A percentile compares a stretch with the other conserved stretches of the same genome.
phyloP scores from a whole-genome alignment of 768 basidiomycete species.

The Daedaleopsis sinensis region DNA sequence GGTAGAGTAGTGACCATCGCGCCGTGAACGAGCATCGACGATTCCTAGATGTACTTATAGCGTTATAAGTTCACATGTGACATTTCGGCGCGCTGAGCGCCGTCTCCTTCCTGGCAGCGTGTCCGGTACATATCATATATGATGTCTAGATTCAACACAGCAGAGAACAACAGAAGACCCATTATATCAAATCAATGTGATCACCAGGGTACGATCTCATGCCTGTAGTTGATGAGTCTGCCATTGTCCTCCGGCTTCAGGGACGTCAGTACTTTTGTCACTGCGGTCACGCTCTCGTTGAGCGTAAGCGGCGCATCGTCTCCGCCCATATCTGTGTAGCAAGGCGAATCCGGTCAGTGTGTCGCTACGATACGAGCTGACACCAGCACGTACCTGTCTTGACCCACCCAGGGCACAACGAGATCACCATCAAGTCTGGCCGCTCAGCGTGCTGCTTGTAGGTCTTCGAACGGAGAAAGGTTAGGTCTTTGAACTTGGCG shows the following conservation, averaged over 20 bases:
- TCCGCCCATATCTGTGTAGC: conserved; percentile 12
- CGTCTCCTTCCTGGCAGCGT: neutral
- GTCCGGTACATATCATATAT: no score
- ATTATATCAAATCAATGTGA: neutral
- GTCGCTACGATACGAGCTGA: neutral
- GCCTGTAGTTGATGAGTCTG: neutral
- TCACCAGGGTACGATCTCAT: conserved; percentile 5
- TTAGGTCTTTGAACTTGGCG: neutral
- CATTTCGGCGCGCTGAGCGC: no score
- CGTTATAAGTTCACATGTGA: no score
- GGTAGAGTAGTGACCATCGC: no score
- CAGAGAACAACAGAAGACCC: no score
- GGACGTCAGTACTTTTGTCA: conserved; percentile 9
- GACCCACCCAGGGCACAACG: conserved; percentile 21
- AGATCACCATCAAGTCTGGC: conserved; percentile 16
- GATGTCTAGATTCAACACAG: no score
- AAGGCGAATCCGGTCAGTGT: no score
- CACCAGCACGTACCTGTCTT: conserved; percentile 13
- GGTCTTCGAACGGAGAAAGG: conserved; percentile 6
- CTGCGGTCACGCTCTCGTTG: conserved; percentile 13
- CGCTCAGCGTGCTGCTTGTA: conserved; percentile 19
- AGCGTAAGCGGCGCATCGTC: conserved; percentile 16
- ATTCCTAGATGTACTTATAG: no score
- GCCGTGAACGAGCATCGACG: no score
- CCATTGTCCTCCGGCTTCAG: conserved; percentile 2